Percentiles rank a stretch among this genome's conserved stretches.
Evolutionary conservation across 768 basidiomycete genomes (phyloP).

Genomic region (Dioszegia crocea): DNA sequence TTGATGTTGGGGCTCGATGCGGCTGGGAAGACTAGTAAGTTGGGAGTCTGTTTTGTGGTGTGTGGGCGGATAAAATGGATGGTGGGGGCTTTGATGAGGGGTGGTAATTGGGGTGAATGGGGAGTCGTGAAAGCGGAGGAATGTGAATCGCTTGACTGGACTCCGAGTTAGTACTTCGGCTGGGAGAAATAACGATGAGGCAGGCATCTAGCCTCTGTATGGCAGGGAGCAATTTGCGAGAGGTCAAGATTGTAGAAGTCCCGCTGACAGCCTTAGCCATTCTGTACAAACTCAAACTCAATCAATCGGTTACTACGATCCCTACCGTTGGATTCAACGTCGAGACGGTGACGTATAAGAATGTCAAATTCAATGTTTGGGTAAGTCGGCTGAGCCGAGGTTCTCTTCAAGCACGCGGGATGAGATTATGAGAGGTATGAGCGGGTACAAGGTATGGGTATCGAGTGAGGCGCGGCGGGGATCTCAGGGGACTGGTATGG

Average conservation of each 20-base stretch:
- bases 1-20: slow-evolving; percentile 97
- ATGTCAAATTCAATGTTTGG: slow-evolving; percentile 60
- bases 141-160: too few relatives aligned
- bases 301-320: slow-evolving; percentile 97
- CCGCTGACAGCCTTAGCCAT: slow-evolving; percentile 63
- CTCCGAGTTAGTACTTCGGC: too few relatives aligned
- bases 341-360: slow-evolving; percentile 98
- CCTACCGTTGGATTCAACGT: slow-evolving; percentile 99
- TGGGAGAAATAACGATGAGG: too few relatives aligned
- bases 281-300: slow-evolving; percentile 96
- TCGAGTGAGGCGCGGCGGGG: too few relatives aligned
- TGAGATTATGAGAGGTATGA: too few relatives aligned
- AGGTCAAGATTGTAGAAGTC: neutral
- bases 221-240: too few relatives aligned
- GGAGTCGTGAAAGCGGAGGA: too few relatives aligned
- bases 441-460: too few relatives aligned
- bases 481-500: too few relatives aligned
- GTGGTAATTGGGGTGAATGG: neutral
- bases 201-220: too few relatives aligned
- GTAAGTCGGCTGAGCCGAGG: too few relatives aligned
- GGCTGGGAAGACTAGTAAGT: slow-evolving; percentile 95
- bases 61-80: neutral
- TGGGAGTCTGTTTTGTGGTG: neutral
- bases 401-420: too few relatives aligned
- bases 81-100: neutral